Evolutionary conservation across 768 basidiomycete species (phyloP), one percentile per base, ranked within the genome.

Genomic region (Suillus subaureus): DNA sequence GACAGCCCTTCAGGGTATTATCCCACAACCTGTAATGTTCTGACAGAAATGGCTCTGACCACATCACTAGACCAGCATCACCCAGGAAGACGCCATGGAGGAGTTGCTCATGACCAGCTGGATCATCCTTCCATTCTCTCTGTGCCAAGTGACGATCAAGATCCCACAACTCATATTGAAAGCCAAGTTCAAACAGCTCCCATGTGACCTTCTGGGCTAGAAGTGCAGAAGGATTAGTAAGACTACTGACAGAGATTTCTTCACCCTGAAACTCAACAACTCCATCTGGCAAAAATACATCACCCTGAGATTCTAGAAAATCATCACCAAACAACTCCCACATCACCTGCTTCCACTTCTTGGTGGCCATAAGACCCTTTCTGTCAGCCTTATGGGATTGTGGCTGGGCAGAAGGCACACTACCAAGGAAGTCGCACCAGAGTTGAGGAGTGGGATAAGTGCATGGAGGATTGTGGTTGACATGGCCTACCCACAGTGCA

Each of bases 151-250:
- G 18, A 7, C 15, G 26, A 35, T 73, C 69, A 0, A 75, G 66
- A 3, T 67, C 66, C 28, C 61, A 16, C 3, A 74, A 63, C 39
- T 75, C 67, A 33, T 69, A 70, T 2, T 35, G 6, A 42, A 75
- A 75, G 31, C 70, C 69, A 4, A 69, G 62, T 43, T 75, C 67
- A 8, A 65, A 63, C 0, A 73, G 31, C 39, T 72, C 68, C 74
- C 71, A 75, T 1, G 71, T 47, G 23, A 74, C 65, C 26, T 45
- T 49, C 28, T n/a, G 12, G 3, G 51, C 18, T 2, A 68, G 40
- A 33, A 43, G 55, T 6, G 58, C 6, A 35, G 67, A 55, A 16
- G 61, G 67, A 26, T 35, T 47, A 2, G 45, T 21, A 16, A 62
- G 45, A 62, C 47, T 26, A 6, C 28, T 3, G 21, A 51, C 2